These are phyloP conservation scores for Xylaria arbuscula DNA, from an alignment of 2,329 filamentous ascomycete species.

Conservation along the genomic window DNA sequence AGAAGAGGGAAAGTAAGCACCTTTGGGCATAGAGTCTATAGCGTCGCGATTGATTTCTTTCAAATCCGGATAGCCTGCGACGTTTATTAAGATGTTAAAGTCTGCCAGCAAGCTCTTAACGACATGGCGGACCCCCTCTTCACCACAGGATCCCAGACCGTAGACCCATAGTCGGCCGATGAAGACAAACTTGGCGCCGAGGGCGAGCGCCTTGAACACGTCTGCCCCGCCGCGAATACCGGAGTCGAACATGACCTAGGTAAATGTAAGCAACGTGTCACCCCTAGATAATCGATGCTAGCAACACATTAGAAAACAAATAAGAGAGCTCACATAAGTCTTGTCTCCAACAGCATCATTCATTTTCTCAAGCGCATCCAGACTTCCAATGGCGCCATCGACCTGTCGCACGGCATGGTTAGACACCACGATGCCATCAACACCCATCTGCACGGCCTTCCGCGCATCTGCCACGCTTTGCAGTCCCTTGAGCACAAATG, in stretches of 20 bases:
- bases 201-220: constrained; percentile 69
- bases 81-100: constrained; percentile 71
- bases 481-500: constrained; percentile 72
- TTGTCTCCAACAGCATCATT: constrained; percentile 54
- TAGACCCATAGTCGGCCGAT: constrained; percentile 70
- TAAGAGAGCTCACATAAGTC: constrained; percentile 46
- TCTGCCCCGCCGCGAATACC: constrained; percentile 67
- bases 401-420: constrained; percentile 70
- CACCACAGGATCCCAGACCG: constrained; percentile 69
- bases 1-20: constrained; percentile 50
- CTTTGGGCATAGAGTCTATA: constrained; percentile 57
- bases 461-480: constrained; percentile 68
- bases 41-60: constrained; percentile 61
- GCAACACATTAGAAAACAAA: background rate
- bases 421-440: constrained; percentile 70
- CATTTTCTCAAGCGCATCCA: constrained; percentile 71
- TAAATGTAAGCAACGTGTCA: background rate
- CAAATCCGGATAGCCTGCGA: constrained; percentile 65
- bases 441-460: constrained; percentile 66
- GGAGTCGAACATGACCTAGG: constrained; percentile 69
- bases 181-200: constrained; percentile 72
- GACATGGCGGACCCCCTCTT: constrained; percentile 70
- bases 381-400: constrained; percentile 67
- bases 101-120: constrained; percentile 71
- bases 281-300: background rate